These are phyloP conservation scores for Canariomyces notabilis DNA, from an alignment of 2,329 filamentous ascomycete species.

Conservation along the genomic window DNA sequence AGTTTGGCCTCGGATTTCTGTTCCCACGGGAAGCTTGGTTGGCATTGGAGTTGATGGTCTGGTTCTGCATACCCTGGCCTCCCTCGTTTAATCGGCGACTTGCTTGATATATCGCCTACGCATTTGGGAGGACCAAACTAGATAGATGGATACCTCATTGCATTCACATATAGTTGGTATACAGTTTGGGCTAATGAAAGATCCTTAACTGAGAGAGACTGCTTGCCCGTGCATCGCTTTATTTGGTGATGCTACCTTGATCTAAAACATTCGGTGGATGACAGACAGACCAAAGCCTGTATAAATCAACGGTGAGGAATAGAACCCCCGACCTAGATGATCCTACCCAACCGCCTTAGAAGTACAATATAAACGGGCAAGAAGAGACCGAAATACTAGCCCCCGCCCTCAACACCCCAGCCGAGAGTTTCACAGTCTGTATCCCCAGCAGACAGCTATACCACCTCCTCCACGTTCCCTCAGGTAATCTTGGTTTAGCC, in stretches of 20 bases:
- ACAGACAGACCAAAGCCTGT: too few relatives aligned
- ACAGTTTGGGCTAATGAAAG: not conserved
- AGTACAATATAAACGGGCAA: too few relatives aligned
- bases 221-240: not conserved
- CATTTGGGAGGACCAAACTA: not conserved
- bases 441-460: not conserved
- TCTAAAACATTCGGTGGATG: too few relatives aligned
- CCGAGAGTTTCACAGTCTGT: too few relatives aligned
- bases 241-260: not conserved
- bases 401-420: too few relatives aligned
- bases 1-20: not conserved
- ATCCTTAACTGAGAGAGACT: not conserved
- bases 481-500: not conserved
- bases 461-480: not conserved
- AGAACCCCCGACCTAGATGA: too few relatives aligned
- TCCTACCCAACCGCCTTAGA: too few relatives aligned
- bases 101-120: not conserved
- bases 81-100: not conserved
- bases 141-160: conserved; percentile 5
- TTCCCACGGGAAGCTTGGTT: not conserved
- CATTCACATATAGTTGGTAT: conserved; percentile 1
- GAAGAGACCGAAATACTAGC: too few relatives aligned
- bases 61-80: not conserved
- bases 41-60: not conserved
- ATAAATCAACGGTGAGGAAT: too few relatives aligned